A percentile compares a stretch with the other conserved stretches of the same genome.
Conservation (phyloP, 1,139 yeast species). For the Trichomonascaceae sp. region DNA sequence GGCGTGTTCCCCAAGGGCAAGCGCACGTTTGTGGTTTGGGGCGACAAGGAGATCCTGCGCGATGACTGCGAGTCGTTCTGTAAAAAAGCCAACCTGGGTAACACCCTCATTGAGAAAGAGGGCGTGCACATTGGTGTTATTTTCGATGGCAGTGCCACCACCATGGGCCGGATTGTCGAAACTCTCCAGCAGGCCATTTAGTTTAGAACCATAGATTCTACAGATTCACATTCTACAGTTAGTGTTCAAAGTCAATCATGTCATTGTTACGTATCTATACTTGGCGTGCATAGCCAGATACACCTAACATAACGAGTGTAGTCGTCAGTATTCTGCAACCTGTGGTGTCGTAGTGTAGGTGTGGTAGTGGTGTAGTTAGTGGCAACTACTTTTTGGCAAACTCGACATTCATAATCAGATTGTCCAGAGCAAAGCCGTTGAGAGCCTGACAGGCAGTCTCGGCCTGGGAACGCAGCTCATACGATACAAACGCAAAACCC, state of each 20-base stretch:
- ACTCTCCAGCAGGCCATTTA: no score
- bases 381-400: conserved; percentile 23
- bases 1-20: conserved; percentile 21
- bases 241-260: no score
- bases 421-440: conserved; percentile 88
- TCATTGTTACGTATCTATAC: no score
- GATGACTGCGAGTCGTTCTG: conserved; percentile 36
- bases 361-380: no score
- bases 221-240: no score
- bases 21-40: conserved; percentile 25
- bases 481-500: conserved; percentile 95
- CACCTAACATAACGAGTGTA: no score
- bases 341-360: no score
- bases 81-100: background rate
- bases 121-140: background rate
- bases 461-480: conserved; percentile 55
- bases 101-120: background rate
- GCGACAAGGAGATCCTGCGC: conserved; percentile 53
- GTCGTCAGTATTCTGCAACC: no score
- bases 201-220: no score
- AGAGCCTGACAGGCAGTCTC: conserved; percentile 64
- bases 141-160: background rate
- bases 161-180: no score
- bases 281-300: no score
- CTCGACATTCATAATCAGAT: conserved; percentile 53